Base-by-base conservation (phyloP, 805 yeast genomes). In the Starmerella asiatica region DNA sequence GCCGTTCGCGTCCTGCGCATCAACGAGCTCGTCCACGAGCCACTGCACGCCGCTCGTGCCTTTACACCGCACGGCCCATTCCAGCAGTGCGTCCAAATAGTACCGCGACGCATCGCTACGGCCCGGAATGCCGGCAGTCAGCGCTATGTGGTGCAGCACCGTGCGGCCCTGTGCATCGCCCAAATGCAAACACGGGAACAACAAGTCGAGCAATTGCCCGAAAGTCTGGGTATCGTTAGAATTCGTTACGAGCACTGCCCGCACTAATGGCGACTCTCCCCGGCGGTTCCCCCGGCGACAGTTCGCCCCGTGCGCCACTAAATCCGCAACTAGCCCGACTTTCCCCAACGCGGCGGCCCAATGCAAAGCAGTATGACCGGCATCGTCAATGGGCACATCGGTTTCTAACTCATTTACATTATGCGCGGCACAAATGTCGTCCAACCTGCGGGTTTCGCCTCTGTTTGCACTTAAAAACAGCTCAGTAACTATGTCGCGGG, bases 321-420 rank as follows among this genome's bases (percentile, higher is more conserved):
- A 66, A 29, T 76, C 76, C 32, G 65, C 72, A 3, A 84, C 88
- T 37, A 86, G 66, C 3, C 74, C 63, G 1, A 77, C 60, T 42
- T 83, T 74, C 0, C 93, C 97, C 57, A 91, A 68, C 0, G 96
- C 82, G 14, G 96, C 76, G 3, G 96, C 93, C 93, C 97, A 82
- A 59, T 91, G 99, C 42, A 91, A 67, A 0, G 94, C 84, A 0
- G 94, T 79, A 55, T 91, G 91, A 0, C 97, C 96, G 42, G 79
- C 74, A 50, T 82, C 93, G 59, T 93, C 99, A 33, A 93, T 81
- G 1, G 95, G 77, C 26, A 84, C 82, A 53, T 84, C 91, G 37
- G 86, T 66, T 39, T 45, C 43, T 30, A 49, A 39, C n/a, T 38
- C 20, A 3, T 24, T 21, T 15, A 23, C 32, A 43, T 74, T 70